These are phyloP conservation scores for Collybia sp. DNA, from an alignment of 768 basidiomycete genomes.

Conservation along the genomic window DNA sequence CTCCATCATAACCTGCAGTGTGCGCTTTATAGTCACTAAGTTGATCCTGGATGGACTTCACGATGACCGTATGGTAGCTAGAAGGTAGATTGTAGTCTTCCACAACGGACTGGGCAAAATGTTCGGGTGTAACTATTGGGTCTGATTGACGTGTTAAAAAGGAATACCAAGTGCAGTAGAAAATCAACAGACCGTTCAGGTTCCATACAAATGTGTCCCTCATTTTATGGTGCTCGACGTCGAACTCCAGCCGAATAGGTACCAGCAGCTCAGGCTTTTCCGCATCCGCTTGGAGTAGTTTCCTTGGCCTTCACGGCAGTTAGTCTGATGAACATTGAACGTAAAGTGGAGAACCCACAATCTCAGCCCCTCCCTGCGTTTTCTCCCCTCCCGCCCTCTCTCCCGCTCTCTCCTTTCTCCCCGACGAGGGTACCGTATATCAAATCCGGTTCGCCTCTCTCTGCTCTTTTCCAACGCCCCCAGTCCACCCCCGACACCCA, in stretches of 20 bases:
- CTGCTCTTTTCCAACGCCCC: constrained; percentile 21
- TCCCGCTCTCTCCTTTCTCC: constrained; percentile 26
- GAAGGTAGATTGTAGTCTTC: constrained; percentile 83
- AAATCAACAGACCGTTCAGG: constrained; percentile 52
- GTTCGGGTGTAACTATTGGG: constrained; percentile 82
- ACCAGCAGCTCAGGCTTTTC: constrained; percentile 78
- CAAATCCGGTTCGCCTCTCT: constrained; percentile 36
- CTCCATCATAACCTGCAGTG: constrained; percentile 48
- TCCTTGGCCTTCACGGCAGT: constrained; percentile 42
- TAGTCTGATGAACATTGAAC: too few species aligned
- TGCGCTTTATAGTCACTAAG: constrained; percentile 76
- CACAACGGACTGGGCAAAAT: constrained; percentile 85
- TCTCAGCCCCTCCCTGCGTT: constrained; percentile 62
- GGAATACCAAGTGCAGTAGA: neutral
- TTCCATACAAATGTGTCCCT: constrained; percentile 99
- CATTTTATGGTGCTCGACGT: constrained; percentile 91
- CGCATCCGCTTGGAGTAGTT: constrained; percentile 48
- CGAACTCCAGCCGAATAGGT: constrained; percentile 94
- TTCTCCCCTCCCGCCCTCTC: constrained; percentile 41
- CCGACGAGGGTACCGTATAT: constrained; percentile 28
- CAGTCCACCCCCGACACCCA: constrained; percentile 17
- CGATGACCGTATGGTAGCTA: constrained; percentile 61
- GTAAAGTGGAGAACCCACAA: constrained; percentile 50
- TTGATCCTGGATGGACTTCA: constrained; percentile 85
- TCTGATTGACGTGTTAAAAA: constrained; percentile 40